Evolutionary conservation across 2,329 filamentous ascomycete species (phyloP), one percentile per base, ranked within the genome.

Genomic region (Chrysosporium keratinophilum): DNA sequence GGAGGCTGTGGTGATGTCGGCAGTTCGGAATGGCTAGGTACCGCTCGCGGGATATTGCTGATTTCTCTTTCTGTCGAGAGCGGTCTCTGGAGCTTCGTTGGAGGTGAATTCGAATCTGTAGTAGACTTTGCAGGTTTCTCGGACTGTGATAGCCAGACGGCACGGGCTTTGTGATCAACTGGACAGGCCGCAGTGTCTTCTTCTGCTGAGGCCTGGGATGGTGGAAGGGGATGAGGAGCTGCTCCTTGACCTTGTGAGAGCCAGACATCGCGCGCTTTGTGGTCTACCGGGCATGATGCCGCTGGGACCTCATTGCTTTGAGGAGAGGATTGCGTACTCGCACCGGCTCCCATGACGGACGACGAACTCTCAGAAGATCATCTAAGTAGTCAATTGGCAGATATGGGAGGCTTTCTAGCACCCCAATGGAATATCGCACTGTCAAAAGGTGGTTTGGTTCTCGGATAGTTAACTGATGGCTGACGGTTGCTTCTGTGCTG

Each of bases 231-330:
- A 59, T 67, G 69, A 51, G 62, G 70, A 59, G 58, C 69, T 61
- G 63, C 71, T 55, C 56, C 66, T 49, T 61, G 67, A 57, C 84
- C 82, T 65, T 88, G 82, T 54, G 79, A 76, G 37, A 97, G 79
- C 91, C 91, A 98, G 63, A 85, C 82, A 63, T 89, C 85, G 63
- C 93, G 85, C 50, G 88, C 85, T 64, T 88, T 87, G 72, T 90
- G 86, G 72, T 97, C 90, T 64, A 97, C 88, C 4, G 93, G 93
- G 65, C 93, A 97, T 55, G 76, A 76, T 40, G 69, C 70, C 17
- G 64, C 64, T 39, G 61, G 60, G 39, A 61, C 56, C 31, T 62
- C 50, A 63, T 48, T 58, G 55, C 33, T 64, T 60, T 54, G 41
- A 15, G 49, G 5, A 20, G 65, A 46, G 28, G 61, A 49, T 28